Evolutionary conservation across 1,284 basidiomycete genomes (phyloP).

Genomic region (Veloporphyrellus conicus): DNA sequence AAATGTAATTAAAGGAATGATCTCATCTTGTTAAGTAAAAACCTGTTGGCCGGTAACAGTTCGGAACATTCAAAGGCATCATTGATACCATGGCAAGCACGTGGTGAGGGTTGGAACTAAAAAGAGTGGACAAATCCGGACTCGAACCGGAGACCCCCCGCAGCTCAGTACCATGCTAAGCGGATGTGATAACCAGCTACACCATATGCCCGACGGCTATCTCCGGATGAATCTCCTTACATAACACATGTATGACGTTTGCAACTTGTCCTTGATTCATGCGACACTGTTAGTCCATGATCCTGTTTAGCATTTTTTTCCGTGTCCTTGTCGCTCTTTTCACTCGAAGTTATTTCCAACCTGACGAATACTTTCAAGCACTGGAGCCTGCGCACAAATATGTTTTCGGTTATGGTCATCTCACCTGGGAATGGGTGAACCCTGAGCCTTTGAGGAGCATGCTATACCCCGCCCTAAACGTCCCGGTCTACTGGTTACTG

Average conservation of each 20-base stretch:
- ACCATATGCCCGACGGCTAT: conserved; percentile 33
- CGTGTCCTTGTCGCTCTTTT: conserved; percentile 61
- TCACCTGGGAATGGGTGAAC: conserved; percentile 95
- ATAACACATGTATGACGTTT: too few relatives aligned
- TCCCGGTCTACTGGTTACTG: conserved; percentile 73
- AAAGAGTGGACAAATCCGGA: conserved; percentile 36
- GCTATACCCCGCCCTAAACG: conserved; percentile 72
- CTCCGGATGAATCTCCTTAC: too few relatives aligned
- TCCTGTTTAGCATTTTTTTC: conserved; percentile 39
- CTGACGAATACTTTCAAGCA: conserved; percentile 96
- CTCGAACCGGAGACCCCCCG: conserved; percentile 43
- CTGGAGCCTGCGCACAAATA: conserved; percentile 87
- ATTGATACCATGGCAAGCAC: too few relatives aligned
- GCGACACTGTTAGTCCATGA: neutral
- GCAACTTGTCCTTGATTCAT: too few relatives aligned
- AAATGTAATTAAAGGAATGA: too few relatives aligned
- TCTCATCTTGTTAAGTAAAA: too few relatives aligned
- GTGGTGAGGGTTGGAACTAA: too few relatives aligned
- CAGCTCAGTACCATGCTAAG: conserved; percentile 37
- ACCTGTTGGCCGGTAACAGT: too few relatives aligned
- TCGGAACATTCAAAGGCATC: too few relatives aligned
- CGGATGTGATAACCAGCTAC: conserved; percentile 50
- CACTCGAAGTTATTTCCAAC: conserved; percentile 90
- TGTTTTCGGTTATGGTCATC: conserved; percentile 87
- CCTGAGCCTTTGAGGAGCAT: conserved; percentile 67